Base-by-base conservation (phyloP, 805 yeast genomes). In the Kuraishia floccosa region DNA sequence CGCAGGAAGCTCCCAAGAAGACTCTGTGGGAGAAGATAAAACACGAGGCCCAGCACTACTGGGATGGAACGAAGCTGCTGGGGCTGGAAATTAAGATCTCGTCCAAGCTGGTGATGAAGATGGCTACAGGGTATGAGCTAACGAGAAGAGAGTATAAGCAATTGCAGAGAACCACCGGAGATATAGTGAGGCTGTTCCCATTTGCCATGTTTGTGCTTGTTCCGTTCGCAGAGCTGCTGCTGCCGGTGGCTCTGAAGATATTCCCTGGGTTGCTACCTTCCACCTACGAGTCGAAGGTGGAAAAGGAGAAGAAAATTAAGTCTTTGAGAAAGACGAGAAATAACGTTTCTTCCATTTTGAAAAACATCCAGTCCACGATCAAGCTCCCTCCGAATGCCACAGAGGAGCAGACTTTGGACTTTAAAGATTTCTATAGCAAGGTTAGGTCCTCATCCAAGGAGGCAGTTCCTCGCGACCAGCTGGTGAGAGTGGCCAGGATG, bases 261-360 rank as follows among this genome's bases (percentile, higher is more conserved):
- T 89, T 89, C 74, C 97, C 97, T 46, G 84, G 83, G 51, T 56
- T 89, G 43, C 65, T 89, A 38, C 98, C 98, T 17, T 84, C 96
- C 16, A 91, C 97, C 7, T 89, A 84, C 54, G 86, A 79, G 50
- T 68, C 78, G 6, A 63, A 63, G 27, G 51, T 49, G 12, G 81
- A 72, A 35, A 69, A 64, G 42, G 78, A 75, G 40, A 63, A 68
- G 45, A 76, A 76, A 47, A 41, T 56, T 28, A 57, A 59, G 28
- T 58, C 65, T 38, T 56, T 81, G 37, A 62, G 79, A 35, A 69
- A 62, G 33, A 72, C 82, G 4, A 66, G 89, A 41, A 53, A 62
- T 24, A 68, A 67, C 35, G 83, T 81, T 15, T 70, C 82, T 9
- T 58, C 65, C 36, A 64, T 74, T 33, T 50, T 80, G 42, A 68